Percentiles rank a stretch among this genome's conserved stretches.
Conservation (phyloP, 2,329 filamentous ascomycete species). For the Exserohilum turcica region DNA sequence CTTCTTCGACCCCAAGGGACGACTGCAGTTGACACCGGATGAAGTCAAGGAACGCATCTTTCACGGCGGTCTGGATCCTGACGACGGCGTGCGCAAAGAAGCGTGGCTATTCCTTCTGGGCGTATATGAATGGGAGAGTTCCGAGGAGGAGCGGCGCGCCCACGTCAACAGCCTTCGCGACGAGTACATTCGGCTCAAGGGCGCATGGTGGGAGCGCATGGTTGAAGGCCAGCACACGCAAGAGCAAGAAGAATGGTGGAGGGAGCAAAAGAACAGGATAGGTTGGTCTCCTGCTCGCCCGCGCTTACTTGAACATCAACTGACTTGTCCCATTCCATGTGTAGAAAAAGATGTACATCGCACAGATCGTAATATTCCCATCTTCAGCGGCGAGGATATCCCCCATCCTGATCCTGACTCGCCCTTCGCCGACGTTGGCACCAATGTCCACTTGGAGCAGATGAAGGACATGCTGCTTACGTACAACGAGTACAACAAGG, state of each 20-base stretch:
- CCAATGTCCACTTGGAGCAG: slow-evolving; percentile 96
- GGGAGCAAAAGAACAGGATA: slow-evolving; percentile 89
- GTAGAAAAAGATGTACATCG: slow-evolving; percentile 98
- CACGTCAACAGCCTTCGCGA: slow-evolving; percentile 85
- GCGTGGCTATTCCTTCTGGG: slow-evolving; percentile 94
- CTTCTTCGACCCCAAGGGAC: slow-evolving; percentile 83
- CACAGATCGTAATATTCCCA: slow-evolving; percentile 91
- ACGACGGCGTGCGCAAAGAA: slow-evolving; percentile 93
- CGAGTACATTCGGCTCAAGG: slow-evolving; percentile 92
- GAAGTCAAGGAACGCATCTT: slow-evolving; percentile 98
- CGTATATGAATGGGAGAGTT: slow-evolving; percentile 92
- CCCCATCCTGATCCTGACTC: slow-evolving; percentile 96
- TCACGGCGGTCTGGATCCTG: slow-evolving; percentile 84
- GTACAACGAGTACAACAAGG: slow-evolving; percentile 97
- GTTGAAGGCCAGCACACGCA: slow-evolving; percentile 79
- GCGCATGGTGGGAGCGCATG: slow-evolving; percentile 93
- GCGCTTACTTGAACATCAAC: slow-evolving; percentile 24
- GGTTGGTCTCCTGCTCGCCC: slow-evolving; percentile 63
- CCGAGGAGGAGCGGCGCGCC: slow-evolving; percentile 79
- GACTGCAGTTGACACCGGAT: slow-evolving; percentile 78
- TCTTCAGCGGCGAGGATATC: slow-evolving; percentile 95
- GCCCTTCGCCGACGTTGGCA: slow-evolving; percentile 88
- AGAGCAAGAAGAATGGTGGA: slow-evolving; percentile 93
- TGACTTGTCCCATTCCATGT: slow-evolving; percentile 60
- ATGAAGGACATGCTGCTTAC: slow-evolving; percentile 99